phyloP scores from a whole-genome alignment of 2,329 filamentous ascomycete species.

The Lecanicillium sp. region DNA sequence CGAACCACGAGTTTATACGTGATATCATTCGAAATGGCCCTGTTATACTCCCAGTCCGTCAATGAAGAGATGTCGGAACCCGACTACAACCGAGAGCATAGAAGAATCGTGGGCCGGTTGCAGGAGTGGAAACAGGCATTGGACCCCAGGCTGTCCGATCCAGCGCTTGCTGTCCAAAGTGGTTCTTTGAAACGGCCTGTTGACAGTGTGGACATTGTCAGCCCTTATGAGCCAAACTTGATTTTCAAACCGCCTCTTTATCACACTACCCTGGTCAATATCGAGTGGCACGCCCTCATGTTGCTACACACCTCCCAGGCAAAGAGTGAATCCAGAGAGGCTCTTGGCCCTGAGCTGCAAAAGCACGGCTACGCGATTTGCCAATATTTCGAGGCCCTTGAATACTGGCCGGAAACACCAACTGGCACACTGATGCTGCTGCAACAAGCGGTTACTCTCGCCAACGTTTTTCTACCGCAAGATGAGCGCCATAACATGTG shows the following conservation, averaged over 20 bases:
- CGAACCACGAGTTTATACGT: constrained; percentile 59
- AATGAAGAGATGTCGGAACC: constrained; percentile 56
- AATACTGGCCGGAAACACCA: constrained; percentile 61
- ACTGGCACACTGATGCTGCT: constrained; percentile 63
- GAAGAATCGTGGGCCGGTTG: constrained; percentile 38
- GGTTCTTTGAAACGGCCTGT: constrained; percentile 47
- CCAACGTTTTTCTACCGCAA: constrained; percentile 70
- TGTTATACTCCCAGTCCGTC: constrained; percentile 62
- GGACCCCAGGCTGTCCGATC: constrained; percentile 52
- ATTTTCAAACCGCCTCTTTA: constrained; percentile 65
- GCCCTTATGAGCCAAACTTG: constrained; percentile 62
- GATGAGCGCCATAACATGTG: constrained; percentile 68
- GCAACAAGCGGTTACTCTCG: constrained; percentile 69
- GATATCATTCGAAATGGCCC: constrained; percentile 71
- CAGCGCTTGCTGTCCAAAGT: constrained; percentile 50
- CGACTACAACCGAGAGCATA: constrained; percentile 56
- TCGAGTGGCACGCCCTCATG: constrained; percentile 71
- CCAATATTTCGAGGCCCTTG: constrained; percentile 71
- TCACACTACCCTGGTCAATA: constrained; percentile 62
- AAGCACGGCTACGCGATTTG: constrained; percentile 61
- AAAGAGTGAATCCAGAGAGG: constrained; percentile 43
- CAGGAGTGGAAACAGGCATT: constrained; percentile 46
- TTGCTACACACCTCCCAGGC: constrained; percentile 76
- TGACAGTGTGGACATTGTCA: constrained; percentile 58
- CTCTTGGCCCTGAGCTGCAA: constrained; percentile 45